A percentile compares a stretch with the other conserved stretches of the same genome.
phyloP scores from a whole-genome alignment of 108 stramenopile species.

The Nitzschia sp. region DNA sequence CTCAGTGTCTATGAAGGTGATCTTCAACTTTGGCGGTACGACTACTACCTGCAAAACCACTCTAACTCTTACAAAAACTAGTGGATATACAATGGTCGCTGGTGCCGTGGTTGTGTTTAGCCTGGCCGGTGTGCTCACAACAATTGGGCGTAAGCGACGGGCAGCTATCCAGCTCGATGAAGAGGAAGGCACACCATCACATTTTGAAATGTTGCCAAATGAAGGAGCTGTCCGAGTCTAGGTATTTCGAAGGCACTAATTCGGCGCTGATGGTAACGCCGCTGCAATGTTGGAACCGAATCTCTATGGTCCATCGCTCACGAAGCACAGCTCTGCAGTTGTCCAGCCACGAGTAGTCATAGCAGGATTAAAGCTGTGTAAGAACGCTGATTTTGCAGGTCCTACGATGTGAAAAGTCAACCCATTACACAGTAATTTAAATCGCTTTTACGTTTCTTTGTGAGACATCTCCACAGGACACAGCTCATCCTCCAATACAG shows the following conservation, averaged over 20 bases:
- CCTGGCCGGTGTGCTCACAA: neutral
- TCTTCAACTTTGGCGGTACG: constrained; percentile 9
- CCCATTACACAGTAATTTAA: no score
- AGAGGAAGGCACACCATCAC: constrained; percentile 17
- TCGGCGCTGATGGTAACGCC: no score
- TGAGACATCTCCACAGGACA: no score
- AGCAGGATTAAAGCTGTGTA: no score
- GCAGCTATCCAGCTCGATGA: constrained; percentile 7
- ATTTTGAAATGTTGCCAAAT: constrained; percentile 27
- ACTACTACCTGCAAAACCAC: constrained; percentile 7
- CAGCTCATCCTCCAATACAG: no score
- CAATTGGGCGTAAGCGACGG: neutral
- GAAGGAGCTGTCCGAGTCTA: constrained; percentile 11
- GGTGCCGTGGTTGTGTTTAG: constrained; percentile 3
- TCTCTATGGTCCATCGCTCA: no score
- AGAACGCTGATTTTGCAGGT: no score
- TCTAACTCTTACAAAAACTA: constrained; percentile 9
- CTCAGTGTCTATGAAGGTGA: neutral
- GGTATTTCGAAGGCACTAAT: neutral
- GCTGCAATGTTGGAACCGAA: no score
- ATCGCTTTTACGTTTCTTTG: no score
- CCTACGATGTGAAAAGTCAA: no score
- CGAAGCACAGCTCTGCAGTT: no score
- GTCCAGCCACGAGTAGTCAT: no score
- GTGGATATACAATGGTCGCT: constrained; percentile 14